phyloP scores from a whole-genome alignment of 2,329 filamentous ascomycete genomes.

The Calonectria crousiana region DNA sequence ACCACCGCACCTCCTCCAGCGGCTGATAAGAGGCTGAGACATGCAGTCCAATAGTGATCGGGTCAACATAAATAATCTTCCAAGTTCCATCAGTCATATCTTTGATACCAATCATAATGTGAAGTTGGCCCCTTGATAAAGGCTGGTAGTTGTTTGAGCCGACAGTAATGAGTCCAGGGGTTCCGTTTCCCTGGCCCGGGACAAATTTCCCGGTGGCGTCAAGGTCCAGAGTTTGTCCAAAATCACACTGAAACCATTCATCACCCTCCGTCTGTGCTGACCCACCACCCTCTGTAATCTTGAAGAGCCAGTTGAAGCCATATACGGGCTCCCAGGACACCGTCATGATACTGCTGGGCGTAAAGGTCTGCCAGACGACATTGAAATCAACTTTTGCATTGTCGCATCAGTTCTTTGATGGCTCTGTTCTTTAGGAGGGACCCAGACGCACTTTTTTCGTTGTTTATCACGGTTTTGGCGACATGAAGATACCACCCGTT shows the following conservation, averaged over 20 bases:
- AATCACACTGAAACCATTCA: not conserved
- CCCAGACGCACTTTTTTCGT: not conserved
- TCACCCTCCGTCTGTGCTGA: not conserved
- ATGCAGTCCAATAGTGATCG: not conserved
- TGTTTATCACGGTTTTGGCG: not conserved
- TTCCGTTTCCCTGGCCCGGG: not conserved
- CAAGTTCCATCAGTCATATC: not conserved
- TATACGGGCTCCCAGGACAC: not conserved
- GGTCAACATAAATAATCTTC: not conserved
- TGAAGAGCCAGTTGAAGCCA: not conserved
- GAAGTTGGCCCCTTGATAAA: rapidly evolving
- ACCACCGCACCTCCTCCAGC: not conserved
- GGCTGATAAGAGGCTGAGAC: not conserved
- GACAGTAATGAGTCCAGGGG: not conserved
- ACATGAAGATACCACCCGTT: not conserved
- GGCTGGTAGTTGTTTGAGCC: not conserved
- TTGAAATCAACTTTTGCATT: not conserved
- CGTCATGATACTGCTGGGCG: not conserved
- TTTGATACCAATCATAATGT: not conserved
- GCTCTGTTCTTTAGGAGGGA: not conserved
- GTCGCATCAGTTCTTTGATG: not conserved
- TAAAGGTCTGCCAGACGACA: not conserved
- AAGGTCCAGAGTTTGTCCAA: not conserved
- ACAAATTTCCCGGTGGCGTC: not conserved
- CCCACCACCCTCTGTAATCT: no score